Evolutionary conservation across 2,329 filamentous ascomycete genomes (phyloP), one percentile per base, ranked within the genome.

Genomic region (Hymenotorrendiella dingleyae): DNA sequence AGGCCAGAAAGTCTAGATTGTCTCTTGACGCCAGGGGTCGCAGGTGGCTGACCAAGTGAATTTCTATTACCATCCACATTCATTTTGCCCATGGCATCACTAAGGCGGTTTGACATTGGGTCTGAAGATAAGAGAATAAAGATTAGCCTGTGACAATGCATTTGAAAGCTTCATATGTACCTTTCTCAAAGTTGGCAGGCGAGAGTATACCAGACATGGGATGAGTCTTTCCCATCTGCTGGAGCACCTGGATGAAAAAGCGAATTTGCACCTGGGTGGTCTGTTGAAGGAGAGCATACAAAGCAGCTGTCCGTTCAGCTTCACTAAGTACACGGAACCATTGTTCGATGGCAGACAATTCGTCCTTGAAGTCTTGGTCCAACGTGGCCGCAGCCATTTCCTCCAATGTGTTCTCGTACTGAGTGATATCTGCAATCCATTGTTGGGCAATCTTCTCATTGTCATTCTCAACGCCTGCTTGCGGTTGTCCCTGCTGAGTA

Each of bases 351-450:
- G 93, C 93, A 63, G 89, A 96, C 48, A 98, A 78, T 67, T 98
- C 93, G 67, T 97, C 93, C 71, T 98, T 98, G 74, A 98, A 98
- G 63, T 98, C 93, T 70, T 98, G 93, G 63, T 98, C 93, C 42
- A 97, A 73, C n/a, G 93, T 97, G 21, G 93, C 93, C 23, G 91
- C 90, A 32, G 93, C 93, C 93, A 98, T 98, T 64, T 98, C 93
- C 67, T 97, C 93, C 59, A 98, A 68, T 1, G 93, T 98, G n/a
- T 83, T 94, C 72, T 98, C 93, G 60, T 96, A 96, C 65, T 97
- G 91, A 63, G 98, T 93, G 55, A 98, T 97, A 60, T 98, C 93
- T 43, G 91, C 89, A 58, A 98, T 91, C 93, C 93, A 98, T 67
- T 98, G 90, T 70, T 96, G 90, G 38, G 91, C 89, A 52, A 91